These are phyloP conservation scores for Beverwykella pulmonaria DNA, from an alignment of 495 filamentous ascomycete species.

Conservation along the genomic window DNA sequence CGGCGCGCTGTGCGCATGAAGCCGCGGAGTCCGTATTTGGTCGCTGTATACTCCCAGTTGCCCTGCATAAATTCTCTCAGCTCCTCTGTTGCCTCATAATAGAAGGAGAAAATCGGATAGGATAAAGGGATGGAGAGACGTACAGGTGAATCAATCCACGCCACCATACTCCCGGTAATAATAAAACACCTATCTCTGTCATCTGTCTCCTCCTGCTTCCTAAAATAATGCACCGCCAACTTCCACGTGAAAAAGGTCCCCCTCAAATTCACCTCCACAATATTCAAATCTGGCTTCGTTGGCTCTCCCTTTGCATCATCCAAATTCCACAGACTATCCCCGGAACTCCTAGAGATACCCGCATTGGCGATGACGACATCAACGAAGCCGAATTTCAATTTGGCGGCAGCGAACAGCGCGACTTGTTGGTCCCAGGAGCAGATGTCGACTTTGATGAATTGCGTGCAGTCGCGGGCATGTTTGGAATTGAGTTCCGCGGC, in stretches of 20 bases:
- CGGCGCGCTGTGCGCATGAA: constrained; percentile 1
- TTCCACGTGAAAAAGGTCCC: constrained; percentile 8
- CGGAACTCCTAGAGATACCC: background rate
- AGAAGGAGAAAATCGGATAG: background rate
- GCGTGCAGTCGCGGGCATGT: background rate
- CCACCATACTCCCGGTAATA: constrained; percentile 11
- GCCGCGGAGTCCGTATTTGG: constrained; percentile 8
- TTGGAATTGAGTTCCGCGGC: background rate
- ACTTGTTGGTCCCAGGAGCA: background rate
- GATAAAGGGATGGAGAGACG: background rate
- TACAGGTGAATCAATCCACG: constrained; percentile 5
- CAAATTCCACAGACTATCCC: constrained; percentile 12
- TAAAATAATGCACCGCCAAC: constrained; percentile 5
- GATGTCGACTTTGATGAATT: constrained; percentile 9
- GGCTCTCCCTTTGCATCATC: constrained; percentile 2
- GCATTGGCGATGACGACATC: constrained; percentile 10
- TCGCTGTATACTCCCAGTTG: constrained; percentile 10
- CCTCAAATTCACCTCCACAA: constrained; percentile 5
- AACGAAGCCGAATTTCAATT: background rate
- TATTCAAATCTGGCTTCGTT: constrained; percentile 6
- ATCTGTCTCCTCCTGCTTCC: background rate
- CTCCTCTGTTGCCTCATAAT: background rate
- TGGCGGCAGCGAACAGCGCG: background rate
- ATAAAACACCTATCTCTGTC: constrained; percentile 8
- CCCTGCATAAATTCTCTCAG: background rate